These are phyloP conservation scores for Thymus mandschuricus DNA, from an alignment of 257 asterid species.

Conservation along the genomic window DNA sequence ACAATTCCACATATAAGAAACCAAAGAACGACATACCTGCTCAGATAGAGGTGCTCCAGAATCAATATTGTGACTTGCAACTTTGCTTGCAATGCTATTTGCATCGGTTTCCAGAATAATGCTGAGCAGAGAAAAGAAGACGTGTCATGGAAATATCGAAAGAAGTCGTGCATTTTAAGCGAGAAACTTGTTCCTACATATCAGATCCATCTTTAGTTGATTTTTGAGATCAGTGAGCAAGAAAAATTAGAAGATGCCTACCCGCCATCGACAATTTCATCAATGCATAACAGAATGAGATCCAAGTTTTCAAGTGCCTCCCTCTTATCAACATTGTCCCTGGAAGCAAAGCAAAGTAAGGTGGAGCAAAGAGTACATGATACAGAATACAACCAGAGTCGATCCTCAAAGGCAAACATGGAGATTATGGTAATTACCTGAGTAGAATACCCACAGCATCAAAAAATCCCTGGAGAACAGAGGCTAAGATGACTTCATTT, in stretches of 20 bases:
- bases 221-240: background rate
- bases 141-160: background rate
- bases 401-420: slow-evolving; percentile 11
- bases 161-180: background rate
- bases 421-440: slow-evolving; percentile 43
- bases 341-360: slow-evolving; percentile 30
- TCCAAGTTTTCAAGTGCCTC: slow-evolving; percentile 85
- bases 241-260: slow-evolving; percentile 34
- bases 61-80: slow-evolving; percentile 46
- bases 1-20: background rate
- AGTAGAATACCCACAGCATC: slow-evolving; percentile 80
- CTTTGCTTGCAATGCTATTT: slow-evolving; percentile 49
- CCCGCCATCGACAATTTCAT: slow-evolving; percentile 92
- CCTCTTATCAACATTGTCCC: slow-evolving; percentile 73
- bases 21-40: slow-evolving; percentile 40
- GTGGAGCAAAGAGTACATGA: slow-evolving; percentile 13
- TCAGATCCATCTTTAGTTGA: background rate
- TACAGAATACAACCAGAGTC: slow-evolving; percentile 13
- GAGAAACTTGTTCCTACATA: background rate
- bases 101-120: slow-evolving; percentile 60
- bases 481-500: slow-evolving; percentile 72
- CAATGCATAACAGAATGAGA: slow-evolving; percentile 80
- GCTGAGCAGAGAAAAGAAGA: slow-evolving; percentile 26
- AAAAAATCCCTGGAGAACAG: slow-evolving; percentile 78
- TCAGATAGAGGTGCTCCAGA: slow-evolving; percentile 57